Percentiles rank a stretch among this genome's conserved stretches.
Conservation (phyloP, 2,329 filamentous ascomycete genomes). For the Cytospora mali region DNA sequence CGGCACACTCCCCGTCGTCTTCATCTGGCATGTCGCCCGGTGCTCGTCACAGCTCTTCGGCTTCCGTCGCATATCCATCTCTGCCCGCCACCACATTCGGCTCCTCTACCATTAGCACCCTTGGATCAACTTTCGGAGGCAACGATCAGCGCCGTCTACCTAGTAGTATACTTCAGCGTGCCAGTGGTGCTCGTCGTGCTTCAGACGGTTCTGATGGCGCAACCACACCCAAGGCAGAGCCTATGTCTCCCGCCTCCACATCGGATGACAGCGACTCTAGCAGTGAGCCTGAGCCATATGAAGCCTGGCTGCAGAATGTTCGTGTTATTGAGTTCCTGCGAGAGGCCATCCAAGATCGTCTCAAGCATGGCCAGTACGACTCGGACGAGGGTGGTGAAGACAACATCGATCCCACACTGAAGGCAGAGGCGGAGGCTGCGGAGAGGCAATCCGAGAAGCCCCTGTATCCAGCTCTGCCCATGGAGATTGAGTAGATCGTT, state of each 20-base stretch:
- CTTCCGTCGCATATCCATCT: slow-evolving; percentile 72
- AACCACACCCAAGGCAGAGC: slow-evolving; percentile 50
- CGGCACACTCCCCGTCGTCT: slow-evolving; percentile 75
- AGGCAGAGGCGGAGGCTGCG: slow-evolving; percentile 31
- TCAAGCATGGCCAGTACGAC: slow-evolving; percentile 60
- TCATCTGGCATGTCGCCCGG: slow-evolving; percentile 70
- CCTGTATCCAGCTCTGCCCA: slow-evolving; percentile 40
- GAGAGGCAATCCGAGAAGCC: slow-evolving; percentile 38
- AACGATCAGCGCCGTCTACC: slow-evolving; percentile 64
- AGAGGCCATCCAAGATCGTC: slow-evolving; percentile 58
- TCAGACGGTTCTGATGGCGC: slow-evolving; percentile 43
- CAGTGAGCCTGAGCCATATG: slow-evolving; percentile 62
- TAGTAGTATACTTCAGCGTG: slow-evolving; percentile 67
- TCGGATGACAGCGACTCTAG: slow-evolving; percentile 58
- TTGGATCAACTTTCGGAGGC: slow-evolving; percentile 67
- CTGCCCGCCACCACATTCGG: slow-evolving; percentile 71
- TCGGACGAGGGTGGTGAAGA: slow-evolving; percentile 38
- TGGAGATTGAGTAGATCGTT: slow-evolving; percentile 21
- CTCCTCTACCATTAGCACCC: slow-evolving; percentile 69
- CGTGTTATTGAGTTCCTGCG: slow-evolving; percentile 65
- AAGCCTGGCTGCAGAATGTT: slow-evolving; percentile 68
- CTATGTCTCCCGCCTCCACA: slow-evolving; percentile 53
- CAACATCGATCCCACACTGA: slow-evolving; percentile 38
- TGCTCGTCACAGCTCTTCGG: slow-evolving; percentile 61
- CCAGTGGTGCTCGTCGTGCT: slow-evolving; percentile 49